Evolutionary conservation across 306 rosid species (phyloP).

Genomic region (Hylodesmum podocarpum): DNA sequence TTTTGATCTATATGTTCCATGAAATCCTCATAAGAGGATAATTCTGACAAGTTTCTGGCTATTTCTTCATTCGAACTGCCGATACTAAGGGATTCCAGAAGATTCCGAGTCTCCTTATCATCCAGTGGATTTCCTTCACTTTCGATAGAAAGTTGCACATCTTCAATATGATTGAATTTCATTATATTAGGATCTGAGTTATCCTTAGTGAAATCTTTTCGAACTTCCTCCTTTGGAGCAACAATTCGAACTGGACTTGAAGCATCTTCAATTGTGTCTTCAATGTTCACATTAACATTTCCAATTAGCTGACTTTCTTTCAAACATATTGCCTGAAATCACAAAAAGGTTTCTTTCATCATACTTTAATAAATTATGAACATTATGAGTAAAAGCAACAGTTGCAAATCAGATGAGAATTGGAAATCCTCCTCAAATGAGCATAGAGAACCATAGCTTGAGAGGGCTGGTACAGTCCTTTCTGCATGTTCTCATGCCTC

Average conservation of each 20-base stretch:
- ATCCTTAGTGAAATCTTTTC: slow-evolving; percentile 33
- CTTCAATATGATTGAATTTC: slow-evolving; percentile 38
- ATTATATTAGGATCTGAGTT: slow-evolving; percentile 24
- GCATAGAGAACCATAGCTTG: neutral
- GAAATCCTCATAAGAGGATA: slow-evolving; percentile 61
- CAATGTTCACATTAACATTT: slow-evolving; percentile 62
- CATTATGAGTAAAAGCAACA: neutral
- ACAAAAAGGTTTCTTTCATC: slow-evolving; percentile 33
- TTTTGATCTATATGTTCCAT: slow-evolving; percentile 65
- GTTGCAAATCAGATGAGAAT: neutral
- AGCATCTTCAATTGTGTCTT: slow-evolving; percentile 45
- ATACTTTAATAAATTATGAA: neutral
- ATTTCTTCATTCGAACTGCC: slow-evolving; percentile 37
- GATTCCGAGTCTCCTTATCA: slow-evolving; percentile 40
- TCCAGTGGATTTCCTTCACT: slow-evolving; percentile 35
- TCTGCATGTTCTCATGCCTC: neutral
- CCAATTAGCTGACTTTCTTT: slow-evolving; percentile 85
- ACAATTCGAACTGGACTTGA: slow-evolving; percentile 69
- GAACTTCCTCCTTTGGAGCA: slow-evolving; percentile 50
- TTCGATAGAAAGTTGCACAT: slow-evolving; percentile 32
- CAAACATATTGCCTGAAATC: slow-evolving; percentile 75
- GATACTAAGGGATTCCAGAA: slow-evolving; percentile 19
- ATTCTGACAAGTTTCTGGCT: slow-evolving; percentile 39
- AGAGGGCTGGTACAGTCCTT: neutral
- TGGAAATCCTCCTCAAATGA: neutral